These are phyloP conservation scores for Leishmania braziliensis DNA, from an alignment of 208 protist genomes.

Conservation along the genomic window DNA sequence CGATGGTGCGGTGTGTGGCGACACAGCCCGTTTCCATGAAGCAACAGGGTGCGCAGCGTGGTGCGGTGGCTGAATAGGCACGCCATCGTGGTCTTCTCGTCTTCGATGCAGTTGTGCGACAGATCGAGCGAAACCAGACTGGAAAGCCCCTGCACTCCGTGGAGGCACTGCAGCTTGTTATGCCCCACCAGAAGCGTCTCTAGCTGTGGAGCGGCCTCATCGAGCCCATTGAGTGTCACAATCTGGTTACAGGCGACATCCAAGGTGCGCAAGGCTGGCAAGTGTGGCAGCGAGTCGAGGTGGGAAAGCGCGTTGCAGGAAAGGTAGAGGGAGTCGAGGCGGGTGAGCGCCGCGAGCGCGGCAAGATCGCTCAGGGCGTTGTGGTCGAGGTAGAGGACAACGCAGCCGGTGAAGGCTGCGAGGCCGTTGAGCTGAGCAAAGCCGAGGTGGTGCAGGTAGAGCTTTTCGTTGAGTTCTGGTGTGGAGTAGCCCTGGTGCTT, in stretches of 20 bases:
- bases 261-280: slow-evolving; percentile 67
- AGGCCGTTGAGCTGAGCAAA: slow-evolving; percentile 76
- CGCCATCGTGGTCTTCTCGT: slow-evolving; percentile 35
- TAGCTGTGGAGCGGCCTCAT: slow-evolving; percentile 39
- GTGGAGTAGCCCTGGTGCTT: slow-evolving; percentile 77
- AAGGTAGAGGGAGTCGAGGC: slow-evolving; percentile 85
- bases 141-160: slow-evolving; percentile 16
- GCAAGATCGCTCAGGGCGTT: slow-evolving; percentile 88
- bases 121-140: slow-evolving; percentile 62
- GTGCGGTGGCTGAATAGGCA: slow-evolving; percentile 19
- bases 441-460: slow-evolving; percentile 93
- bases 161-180: slow-evolving; percentile 43
- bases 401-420: slow-evolving; percentile 75
- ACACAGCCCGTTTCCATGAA: slow-evolving; percentile 83
- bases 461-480: slow-evolving; percentile 92
- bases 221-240: slow-evolving; percentile 37
- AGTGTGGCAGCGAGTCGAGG: slow-evolving; percentile 61
- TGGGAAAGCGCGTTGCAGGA: slow-evolving; percentile 80
- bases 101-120: slow-evolving; percentile 54
- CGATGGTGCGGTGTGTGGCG: slow-evolving; percentile 66
- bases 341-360: slow-evolving; percentile 56
- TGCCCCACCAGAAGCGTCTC: slow-evolving; percentile 60
- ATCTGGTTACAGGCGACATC: slow-evolving; percentile 91
- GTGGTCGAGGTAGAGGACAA: slow-evolving; percentile 90
- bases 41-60: slow-evolving; percentile 71